A percentile compares a stretch with the other conserved stretches of the same genome.
These are phyloP conservation scores for Corymbia maculata DNA, from an alignment of 345 rosid genomes.

Conservation along the genomic window DNA sequence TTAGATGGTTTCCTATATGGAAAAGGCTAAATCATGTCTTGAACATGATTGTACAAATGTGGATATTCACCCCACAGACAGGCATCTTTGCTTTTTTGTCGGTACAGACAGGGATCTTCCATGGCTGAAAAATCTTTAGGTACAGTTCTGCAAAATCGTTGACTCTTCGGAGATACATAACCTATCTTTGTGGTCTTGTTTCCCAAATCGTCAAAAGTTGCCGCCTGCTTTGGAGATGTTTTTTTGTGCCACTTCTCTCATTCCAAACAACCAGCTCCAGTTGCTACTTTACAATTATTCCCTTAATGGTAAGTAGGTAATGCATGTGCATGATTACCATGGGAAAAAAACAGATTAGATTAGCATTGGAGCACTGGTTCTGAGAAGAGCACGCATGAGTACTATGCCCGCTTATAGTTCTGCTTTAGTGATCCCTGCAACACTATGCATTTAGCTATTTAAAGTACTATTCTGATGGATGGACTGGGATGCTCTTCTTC, in stretches of 20 bases:
- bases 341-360: neutral
- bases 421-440: neutral
- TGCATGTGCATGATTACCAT: neutral
- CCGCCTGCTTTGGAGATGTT: neutral
- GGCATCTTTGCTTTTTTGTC: neutral
- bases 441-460: neutral
- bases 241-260: neutral
- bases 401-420: neutral
- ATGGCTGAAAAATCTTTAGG: neutral
- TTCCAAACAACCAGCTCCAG: neutral
- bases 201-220: neutral
- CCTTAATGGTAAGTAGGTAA: neutral
- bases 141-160: neutral
- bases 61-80: neutral
- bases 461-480: fast-evolving
- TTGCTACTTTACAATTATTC: neutral
- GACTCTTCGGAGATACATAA: neutral
- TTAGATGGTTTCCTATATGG: neutral
- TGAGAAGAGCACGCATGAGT: neutral
- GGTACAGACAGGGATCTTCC: neutral
- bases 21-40: neutral
- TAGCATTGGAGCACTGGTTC: neutral
- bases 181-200: neutral
- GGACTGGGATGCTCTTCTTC: neutral
- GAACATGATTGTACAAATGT: neutral